A percentile compares a stretch with the other conserved stretches of the same genome.
Conservation (phyloP, 2,329 filamentous ascomycete species). For the Cylindrodendrum hubeiense region DNA sequence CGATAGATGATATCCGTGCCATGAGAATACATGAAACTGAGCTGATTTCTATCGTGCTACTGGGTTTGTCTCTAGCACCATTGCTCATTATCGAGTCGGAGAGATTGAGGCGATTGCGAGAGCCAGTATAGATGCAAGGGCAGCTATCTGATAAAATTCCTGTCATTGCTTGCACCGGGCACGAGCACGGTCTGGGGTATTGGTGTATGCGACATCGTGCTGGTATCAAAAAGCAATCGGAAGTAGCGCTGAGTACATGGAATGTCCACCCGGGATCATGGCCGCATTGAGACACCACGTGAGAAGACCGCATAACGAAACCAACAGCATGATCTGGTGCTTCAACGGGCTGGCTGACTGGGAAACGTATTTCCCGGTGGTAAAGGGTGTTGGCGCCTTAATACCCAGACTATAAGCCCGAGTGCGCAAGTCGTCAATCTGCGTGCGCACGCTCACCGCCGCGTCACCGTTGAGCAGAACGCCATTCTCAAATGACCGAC, state of each 20-base stretch:
- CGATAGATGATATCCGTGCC: no score
- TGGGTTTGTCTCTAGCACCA: no score
- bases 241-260: background rate
- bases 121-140: no score
- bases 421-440: background rate
- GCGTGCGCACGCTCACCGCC: background rate
- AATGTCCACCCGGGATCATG: background rate
- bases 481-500: constrained; percentile 4
- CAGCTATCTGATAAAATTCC: no score
- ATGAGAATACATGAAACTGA: no score
- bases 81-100: no score
- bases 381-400: background rate
- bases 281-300: background rate
- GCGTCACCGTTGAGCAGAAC: background rate
- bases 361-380: background rate
- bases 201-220: background rate
- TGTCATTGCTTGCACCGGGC: no score
- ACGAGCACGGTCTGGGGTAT: no score
- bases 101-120: no score
- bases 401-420: background rate
- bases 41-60: no score
- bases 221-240: background rate
- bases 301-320: background rate
- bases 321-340: background rate
- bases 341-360: background rate